phyloP scores from a whole-genome alignment of 768 basidiomycete genomes.

The Strobilomyces confusus region DNA sequence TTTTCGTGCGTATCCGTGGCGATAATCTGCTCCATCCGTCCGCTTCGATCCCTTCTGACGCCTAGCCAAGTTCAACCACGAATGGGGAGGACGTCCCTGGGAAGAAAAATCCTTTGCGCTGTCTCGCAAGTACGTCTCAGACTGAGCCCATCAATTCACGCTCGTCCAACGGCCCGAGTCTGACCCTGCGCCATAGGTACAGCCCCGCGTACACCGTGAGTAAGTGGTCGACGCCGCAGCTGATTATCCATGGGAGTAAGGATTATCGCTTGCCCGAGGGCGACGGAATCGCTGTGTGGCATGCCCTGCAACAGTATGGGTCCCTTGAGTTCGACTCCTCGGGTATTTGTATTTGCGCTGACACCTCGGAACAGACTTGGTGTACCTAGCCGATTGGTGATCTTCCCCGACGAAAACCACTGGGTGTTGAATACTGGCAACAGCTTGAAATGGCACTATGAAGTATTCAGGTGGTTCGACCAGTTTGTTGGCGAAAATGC shows the following conservation, averaged over 20 bases:
- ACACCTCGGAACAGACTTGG: conserved; percentile 44
- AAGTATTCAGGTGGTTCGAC: conserved; percentile 90
- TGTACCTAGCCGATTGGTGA: conserved; percentile 70
- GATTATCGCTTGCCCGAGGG: conserved; percentile 86
- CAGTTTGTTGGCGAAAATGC: conserved; percentile 47
- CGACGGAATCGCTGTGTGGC: conserved; percentile 81
- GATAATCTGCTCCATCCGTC: not conserved
- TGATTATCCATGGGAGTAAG: conserved; percentile 83
- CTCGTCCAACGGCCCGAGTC: not conserved
- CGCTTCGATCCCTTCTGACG: not conserved
- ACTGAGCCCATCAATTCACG: not conserved
- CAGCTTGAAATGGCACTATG: conserved; percentile 92
- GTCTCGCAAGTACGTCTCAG: conserved; percentile 47
- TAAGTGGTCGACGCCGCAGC: conserved; percentile 83
- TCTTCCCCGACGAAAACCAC: conserved; percentile 91
- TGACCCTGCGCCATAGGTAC: conserved; percentile 38
- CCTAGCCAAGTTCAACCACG: conserved; percentile 67
- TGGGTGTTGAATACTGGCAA: conserved; percentile 85
- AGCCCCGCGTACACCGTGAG: conserved; percentile 79
- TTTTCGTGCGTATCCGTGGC: conserved; percentile 58
- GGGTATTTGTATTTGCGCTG: not conserved
- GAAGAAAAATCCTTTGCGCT: conserved; percentile 51
- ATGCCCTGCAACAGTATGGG: conserved; percentile 78
- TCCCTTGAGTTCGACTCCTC: not conserved
- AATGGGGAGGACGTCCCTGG: conserved; percentile 84